Conservation (phyloP, 345 rosid species). For the Microcos paniculata region DNA sequence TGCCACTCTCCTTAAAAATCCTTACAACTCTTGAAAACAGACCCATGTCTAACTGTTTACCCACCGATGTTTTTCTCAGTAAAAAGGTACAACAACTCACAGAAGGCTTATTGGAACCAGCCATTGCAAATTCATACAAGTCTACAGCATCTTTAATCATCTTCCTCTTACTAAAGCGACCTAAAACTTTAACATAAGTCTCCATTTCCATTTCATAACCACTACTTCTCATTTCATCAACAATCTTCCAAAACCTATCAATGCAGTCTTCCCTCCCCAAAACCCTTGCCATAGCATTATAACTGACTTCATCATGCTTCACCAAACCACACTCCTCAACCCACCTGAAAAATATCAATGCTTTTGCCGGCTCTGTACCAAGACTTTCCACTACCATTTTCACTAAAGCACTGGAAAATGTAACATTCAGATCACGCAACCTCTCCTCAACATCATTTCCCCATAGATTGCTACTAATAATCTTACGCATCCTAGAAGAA, state of each 20-base stretch:
- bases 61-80: conserved; percentile 62
- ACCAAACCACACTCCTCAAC: conserved; percentile 56
- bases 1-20: conserved; percentile 49
- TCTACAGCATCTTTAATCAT: conserved; percentile 74
- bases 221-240: conserved; percentile 60
- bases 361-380: conserved; percentile 69
- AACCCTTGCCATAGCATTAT: conserved; percentile 70
- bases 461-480: conserved; percentile 73
- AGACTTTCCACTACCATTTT: conserved; percentile 62
- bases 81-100: conserved; percentile 47
- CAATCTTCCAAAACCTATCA: conserved; percentile 76
- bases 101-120: conserved; percentile 58
- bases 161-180: conserved; percentile 58
- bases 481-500: conserved; percentile 52
- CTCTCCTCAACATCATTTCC: conserved; percentile 58
- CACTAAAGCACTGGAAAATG: conserved; percentile 55
- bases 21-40: conserved; percentile 68
- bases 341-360: conserved; percentile 83
- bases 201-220: conserved; percentile 68
- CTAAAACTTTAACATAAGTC: conserved; percentile 52
- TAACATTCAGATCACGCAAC: conserved; percentile 46
- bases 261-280: conserved; percentile 76
- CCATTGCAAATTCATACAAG: conserved; percentile 74
- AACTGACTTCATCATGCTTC: conserved; percentile 59
- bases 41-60: conserved; percentile 55